Conservation (phyloP, 306 rosid species). For the Potentilla sterilis region DNA sequence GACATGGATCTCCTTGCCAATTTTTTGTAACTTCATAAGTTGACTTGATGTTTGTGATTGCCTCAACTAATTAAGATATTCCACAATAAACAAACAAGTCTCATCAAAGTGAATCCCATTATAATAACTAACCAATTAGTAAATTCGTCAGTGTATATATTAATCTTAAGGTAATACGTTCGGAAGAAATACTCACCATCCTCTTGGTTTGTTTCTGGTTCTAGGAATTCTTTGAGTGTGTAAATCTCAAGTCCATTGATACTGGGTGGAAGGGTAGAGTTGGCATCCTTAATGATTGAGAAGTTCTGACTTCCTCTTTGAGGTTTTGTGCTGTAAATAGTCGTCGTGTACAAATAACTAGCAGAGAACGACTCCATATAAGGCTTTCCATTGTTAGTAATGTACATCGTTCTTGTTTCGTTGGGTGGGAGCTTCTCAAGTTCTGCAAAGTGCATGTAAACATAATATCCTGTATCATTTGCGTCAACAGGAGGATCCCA, state of each 20-base stretch:
- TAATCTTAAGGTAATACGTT: background rate
- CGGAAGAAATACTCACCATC: constrained; percentile 17
- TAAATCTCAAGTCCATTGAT: constrained; percentile 22
- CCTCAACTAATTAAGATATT: constrained; percentile 14
- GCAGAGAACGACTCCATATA: background rate
- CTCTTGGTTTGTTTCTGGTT: constrained; percentile 10
- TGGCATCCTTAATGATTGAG: background rate
- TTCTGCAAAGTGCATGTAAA: constrained; percentile 34
- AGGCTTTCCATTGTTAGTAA: background rate
- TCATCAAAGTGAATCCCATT: background rate
- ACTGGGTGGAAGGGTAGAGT: constrained; percentile 24
- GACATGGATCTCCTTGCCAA: constrained; percentile 48
- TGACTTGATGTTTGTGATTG: constrained; percentile 27
- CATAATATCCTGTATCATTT: constrained; percentile 7
- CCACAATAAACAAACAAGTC: background rate
- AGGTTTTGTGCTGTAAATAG: background rate
- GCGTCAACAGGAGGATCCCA: background rate
- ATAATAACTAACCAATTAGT: background rate
- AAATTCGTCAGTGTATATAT: too few species aligned
- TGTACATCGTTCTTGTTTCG: constrained; percentile 4
- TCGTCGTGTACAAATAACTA: background rate
- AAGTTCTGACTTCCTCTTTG: background rate
- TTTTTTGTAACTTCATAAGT: constrained; percentile 21
- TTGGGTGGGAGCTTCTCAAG: constrained; percentile 19
- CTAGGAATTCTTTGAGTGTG: background rate